phyloP scores from a whole-genome alignment of 805 yeast species.

The Vanderwaltozyma polyspora region DNA sequence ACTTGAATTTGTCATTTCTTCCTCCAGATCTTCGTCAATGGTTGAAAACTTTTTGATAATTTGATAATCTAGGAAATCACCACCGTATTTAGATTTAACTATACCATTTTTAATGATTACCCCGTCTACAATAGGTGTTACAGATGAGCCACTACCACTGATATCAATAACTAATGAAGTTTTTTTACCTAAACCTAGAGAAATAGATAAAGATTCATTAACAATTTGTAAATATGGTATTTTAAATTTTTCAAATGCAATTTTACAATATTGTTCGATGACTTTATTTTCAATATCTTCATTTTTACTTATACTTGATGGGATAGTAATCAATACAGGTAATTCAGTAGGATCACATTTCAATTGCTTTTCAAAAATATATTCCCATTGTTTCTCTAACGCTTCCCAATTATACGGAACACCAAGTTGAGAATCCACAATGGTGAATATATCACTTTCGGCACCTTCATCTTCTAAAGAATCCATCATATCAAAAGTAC shows the following conservation, averaged over 20 bases:
- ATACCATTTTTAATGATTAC: constrained; percentile 54
- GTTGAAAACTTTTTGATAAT: constrained; percentile 39
- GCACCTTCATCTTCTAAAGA: constrained; percentile 5
- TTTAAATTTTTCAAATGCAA: constrained; percentile 62
- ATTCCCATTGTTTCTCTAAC: constrained; percentile 54
- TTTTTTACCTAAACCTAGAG: constrained; percentile 67
- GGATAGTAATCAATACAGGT: constrained; percentile 46
- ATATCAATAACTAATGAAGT: constrained; percentile 73
- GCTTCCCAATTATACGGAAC: constrained; percentile 64
- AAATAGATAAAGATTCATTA: constrained; percentile 65
- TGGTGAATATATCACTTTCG: constrained; percentile 33
- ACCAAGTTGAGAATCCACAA: constrained; percentile 44
- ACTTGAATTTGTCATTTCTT: constrained; percentile 2
- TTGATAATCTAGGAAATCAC: constrained; percentile 69
- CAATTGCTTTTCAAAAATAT: constrained; percentile 42
- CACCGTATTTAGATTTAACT: constrained; percentile 63
- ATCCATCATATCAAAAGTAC: constrained; percentile 21
- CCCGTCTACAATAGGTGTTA: constrained; percentile 73
- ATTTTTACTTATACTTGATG: constrained; percentile 12
- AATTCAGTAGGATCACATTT: constrained; percentile 45
- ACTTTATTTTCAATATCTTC: constrained; percentile 20
- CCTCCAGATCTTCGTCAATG: constrained; percentile 22
- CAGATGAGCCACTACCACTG: constrained; percentile 58
- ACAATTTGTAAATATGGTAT: constrained; percentile 71
- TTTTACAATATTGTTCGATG: constrained; percentile 52